These are phyloP conservation scores for Melampsora occidentalis DNA, from an alignment of 1,284 basidiomycete species.

Conservation along the genomic window DNA sequence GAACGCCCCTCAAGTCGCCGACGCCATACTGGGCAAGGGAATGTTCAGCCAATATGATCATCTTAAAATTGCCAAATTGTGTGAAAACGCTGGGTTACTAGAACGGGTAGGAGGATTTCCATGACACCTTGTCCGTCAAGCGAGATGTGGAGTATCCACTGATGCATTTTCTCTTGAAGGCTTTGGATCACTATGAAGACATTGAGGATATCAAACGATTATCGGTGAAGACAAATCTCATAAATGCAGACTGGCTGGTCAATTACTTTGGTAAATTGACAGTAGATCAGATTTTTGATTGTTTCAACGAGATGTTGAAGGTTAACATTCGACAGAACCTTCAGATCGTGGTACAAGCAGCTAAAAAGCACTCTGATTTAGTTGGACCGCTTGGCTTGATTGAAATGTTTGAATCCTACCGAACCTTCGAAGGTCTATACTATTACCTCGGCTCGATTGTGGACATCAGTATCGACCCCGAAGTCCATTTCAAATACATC, in stretches of 20 bases:
- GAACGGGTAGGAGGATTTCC: conserved; percentile 61
- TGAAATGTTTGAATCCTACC: conserved; percentile 98
- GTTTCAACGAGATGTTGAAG: conserved; percentile 94
- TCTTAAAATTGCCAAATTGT: conserved; percentile 93
- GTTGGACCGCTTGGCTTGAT: conserved; percentile 95
- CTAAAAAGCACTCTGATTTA: conserved; percentile 99
- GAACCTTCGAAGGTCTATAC: conserved; percentile 96
- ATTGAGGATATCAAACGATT: conserved; percentile 96
- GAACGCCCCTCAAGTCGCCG: conserved; percentile 96
- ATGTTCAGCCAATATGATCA: conserved; percentile 98
- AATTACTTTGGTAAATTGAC: conserved; percentile 96
- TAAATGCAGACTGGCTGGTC: conserved; percentile 94
- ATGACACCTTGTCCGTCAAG: conserved; percentile 60
- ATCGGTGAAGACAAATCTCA: conserved; percentile 84
- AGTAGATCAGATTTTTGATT: conserved; percentile 96
- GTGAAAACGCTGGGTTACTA: conserved; percentile 94
- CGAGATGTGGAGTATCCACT: neutral
- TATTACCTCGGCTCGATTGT: conserved; percentile 97
- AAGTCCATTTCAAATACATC: conserved; percentile 99
- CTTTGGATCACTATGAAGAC: conserved; percentile 97
- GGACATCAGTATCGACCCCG: conserved; percentile 90
- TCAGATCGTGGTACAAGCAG: conserved; percentile 94
- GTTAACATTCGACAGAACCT: conserved; percentile 97
- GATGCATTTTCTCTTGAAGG: conserved; percentile 59
- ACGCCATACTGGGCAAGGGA: conserved; percentile 97